These are phyloP conservation scores for Prototheca stagnorum DNA, from an alignment of 163 green algal species.

Conservation along the genomic window DNA sequence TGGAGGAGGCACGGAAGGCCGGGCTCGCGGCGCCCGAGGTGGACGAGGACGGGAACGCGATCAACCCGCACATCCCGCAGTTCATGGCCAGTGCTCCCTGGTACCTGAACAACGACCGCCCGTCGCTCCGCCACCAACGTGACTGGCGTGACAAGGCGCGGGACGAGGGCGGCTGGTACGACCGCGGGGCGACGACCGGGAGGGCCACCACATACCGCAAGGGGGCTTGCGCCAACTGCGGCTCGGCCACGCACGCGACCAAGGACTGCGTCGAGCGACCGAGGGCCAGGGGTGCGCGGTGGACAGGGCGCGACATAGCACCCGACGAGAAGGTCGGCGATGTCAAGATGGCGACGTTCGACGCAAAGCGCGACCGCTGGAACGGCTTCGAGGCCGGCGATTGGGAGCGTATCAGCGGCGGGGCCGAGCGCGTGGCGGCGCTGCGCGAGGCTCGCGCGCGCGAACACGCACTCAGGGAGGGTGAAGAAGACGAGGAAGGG, in stretches of 20 bases:
- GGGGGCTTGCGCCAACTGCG: slow-evolving; percentile 95
- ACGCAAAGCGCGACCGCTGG: slow-evolving; percentile 90
- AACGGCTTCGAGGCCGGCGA: slow-evolving; percentile 84
- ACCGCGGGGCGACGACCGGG: slow-evolving; percentile 77
- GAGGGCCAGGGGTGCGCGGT: slow-evolving; percentile 69
- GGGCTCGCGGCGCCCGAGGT: slow-evolving; percentile 82
- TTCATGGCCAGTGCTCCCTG: slow-evolving; percentile 80
- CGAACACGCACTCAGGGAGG: slow-evolving; percentile 41
- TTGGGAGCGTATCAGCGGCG: slow-evolving; percentile 65
- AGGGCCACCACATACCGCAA: slow-evolving; percentile 92
- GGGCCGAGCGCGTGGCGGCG: slow-evolving; percentile 73
- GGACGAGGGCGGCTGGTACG: slow-evolving; percentile 70
- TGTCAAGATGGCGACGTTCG: slow-evolving; percentile 60
- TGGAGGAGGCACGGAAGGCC: slow-evolving; percentile 91
- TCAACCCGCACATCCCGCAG: slow-evolving; percentile 98
- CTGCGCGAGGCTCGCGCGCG: slow-evolving; percentile 66
- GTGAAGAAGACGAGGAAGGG: slow-evolving; percentile 9
- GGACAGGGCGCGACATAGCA: slow-evolving; percentile 85
- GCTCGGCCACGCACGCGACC: slow-evolving; percentile 83
- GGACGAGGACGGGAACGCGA: slow-evolving; percentile 96
- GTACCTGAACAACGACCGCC: slow-evolving; percentile 73
- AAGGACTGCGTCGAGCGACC: slow-evolving; percentile 94
- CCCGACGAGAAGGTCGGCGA: slow-evolving; percentile 88
- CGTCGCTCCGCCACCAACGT: slow-evolving; percentile 92
- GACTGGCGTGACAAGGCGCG: slow-evolving; percentile 70